phyloP scores from a whole-genome alignment of 1,284 basidiomycete genomes.

The Boletus nobilissimus region DNA sequence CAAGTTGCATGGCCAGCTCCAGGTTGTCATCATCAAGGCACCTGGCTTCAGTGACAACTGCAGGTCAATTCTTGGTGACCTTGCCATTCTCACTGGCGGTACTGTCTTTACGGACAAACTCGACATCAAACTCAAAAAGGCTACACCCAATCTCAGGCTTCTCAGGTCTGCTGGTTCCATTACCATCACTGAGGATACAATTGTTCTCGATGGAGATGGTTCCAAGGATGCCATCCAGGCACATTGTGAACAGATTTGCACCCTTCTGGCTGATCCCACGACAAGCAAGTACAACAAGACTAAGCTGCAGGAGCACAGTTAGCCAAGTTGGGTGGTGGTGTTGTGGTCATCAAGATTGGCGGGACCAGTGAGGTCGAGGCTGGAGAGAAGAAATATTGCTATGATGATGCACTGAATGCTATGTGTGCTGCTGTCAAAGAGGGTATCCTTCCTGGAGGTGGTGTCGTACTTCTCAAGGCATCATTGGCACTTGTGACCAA shows the following conservation, averaged over 20 bases:
- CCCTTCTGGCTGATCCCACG: constrained; percentile 83
- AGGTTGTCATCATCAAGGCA: constrained; percentile 94
- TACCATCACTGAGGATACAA: constrained; percentile 97
- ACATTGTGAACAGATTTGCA: constrained; percentile 95
- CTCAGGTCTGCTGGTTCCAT: constrained; percentile 93
- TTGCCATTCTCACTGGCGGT: constrained; percentile 96
- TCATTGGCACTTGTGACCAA: constrained; percentile 79
- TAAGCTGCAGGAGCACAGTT: constrained; percentile 97
- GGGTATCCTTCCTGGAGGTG: constrained; percentile 96
- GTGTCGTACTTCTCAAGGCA: constrained; percentile 92
- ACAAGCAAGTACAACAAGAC: constrained; percentile 95
- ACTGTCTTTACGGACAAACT: constrained; percentile 99
- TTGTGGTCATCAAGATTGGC: constrained; percentile 98
- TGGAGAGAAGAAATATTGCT: constrained; percentile 99
- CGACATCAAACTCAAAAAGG: constrained; percentile 96
- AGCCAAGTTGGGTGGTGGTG: constrained; percentile 95
- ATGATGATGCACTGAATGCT: constrained; percentile 97
- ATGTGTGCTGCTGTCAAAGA: constrained; percentile 98
- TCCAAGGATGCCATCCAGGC: constrained; percentile 86
- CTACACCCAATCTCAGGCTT: constrained; percentile 87
- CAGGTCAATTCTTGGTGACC: constrained; percentile 96
- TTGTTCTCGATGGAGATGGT: constrained; percentile 94
- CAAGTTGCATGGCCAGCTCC: constrained; percentile 97
- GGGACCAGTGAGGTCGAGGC: constrained; percentile 96
- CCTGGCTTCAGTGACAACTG: constrained; percentile 99